Evolutionary conservation across 1,284 basidiomycete species (phyloP), one percentile per base, ranked within the genome.

Genomic region (Pseudozyma hubeiensis): DNA sequence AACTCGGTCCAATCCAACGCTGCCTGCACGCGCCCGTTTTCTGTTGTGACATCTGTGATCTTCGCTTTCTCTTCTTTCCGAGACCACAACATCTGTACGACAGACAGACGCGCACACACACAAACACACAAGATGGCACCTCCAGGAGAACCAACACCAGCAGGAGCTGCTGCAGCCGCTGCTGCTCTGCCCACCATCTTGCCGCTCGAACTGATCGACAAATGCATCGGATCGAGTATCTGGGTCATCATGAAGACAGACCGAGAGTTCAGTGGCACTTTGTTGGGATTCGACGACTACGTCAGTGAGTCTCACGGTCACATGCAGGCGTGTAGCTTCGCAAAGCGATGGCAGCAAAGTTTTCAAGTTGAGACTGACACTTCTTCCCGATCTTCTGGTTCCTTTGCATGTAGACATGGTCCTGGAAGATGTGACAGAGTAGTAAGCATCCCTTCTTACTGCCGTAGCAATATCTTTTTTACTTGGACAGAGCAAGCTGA

Each of bases 281-380:
- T 99, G 50, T 89, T 96, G 45, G 96, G 97, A 3, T 99, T 99
- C 82, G 97, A 99, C 85, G 96, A 99, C 86, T 99, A 96, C 85
- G 96, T 99, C 85, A 99, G 96, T 98, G 85, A 90, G 96, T 97
- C 64, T 17, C 29, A 17, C 0, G 10, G 16, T 33, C 16, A 13
- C 33, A 14, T 37, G 14, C 35, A 37, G 35, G 10, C 14, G 35
- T 37, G 35, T 37, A 9, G 14, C 35, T 37, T 37, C 35, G 35
- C 10, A 37, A 37, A 37, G 35, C 24, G 24, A 24, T 24, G 1
- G 24, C 24, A 24, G 8, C 33, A 53, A 10, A 33, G 14, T 53
- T 16, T 14, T 48, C 10, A 9, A 55, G 17, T 3, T n/a, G 14
- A 40, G 40, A 17, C 19, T 64, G 45, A 57, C 60, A 35, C n/a